phyloP scores from a whole-genome alignment of 225 moss, liverwort and hornwort genomes.

The Bryum argenteum region DNA sequence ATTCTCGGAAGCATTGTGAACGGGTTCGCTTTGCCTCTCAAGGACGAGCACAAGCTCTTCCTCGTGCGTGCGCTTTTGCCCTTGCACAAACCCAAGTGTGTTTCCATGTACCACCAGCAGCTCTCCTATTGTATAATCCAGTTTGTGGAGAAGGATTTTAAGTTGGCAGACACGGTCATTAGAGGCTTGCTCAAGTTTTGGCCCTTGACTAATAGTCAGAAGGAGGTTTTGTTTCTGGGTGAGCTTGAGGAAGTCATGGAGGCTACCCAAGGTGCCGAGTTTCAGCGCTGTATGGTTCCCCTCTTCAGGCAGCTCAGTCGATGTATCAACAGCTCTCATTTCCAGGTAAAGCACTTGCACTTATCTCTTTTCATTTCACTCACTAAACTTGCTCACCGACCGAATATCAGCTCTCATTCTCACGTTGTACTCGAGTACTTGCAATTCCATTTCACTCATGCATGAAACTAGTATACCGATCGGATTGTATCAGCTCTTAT shows the following conservation, averaged over 20 bases:
- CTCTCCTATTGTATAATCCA: constrained; percentile 56
- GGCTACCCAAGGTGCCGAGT: constrained; percentile 45
- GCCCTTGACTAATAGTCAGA: constrained; percentile 50
- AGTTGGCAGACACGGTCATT: constrained; percentile 48
- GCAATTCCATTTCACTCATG: too few species aligned
- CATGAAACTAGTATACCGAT: too few species aligned
- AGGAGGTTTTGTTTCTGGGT: constrained; percentile 49
- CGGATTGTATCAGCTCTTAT: constrained; percentile 49
- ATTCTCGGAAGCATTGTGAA: constrained; percentile 51
- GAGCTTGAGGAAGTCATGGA: constrained; percentile 54
- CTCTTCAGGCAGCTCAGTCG: constrained; percentile 50
- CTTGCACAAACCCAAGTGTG: constrained; percentile 45
- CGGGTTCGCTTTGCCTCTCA: constrained; percentile 50
- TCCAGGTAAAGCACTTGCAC: constrained; percentile 28
- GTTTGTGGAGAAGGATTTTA: constrained; percentile 56
- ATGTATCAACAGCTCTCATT: constrained; percentile 51
- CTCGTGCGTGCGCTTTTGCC: constrained; percentile 42
- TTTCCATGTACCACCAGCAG: constrained; percentile 51
- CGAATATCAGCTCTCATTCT: too few species aligned
- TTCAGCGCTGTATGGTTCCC: constrained; percentile 45
- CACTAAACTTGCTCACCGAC: too few species aligned
- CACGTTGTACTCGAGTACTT: too few species aligned
- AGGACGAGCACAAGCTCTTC: constrained; percentile 55
- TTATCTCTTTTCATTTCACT: too few species aligned
- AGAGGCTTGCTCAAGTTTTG: constrained; percentile 46